Conservation (phyloP, 2,329 filamentous ascomycete genomes). For the Alternaria burnsii region DNA sequence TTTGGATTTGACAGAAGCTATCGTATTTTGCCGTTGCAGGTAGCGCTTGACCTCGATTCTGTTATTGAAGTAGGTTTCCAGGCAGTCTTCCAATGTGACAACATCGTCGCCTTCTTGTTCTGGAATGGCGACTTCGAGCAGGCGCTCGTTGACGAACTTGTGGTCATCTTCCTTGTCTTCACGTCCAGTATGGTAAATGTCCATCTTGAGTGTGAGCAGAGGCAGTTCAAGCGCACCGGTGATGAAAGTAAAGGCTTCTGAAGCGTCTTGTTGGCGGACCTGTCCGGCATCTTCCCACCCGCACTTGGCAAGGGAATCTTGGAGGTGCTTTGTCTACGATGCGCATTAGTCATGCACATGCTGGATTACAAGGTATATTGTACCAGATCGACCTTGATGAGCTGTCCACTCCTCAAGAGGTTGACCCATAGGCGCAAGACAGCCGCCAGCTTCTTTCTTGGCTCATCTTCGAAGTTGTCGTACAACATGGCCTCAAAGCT, state of each 20-base stretch:
- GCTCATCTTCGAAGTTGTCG: slow-evolving; percentile 76
- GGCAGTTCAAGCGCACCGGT: slow-evolving; percentile 89
- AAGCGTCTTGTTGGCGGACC: slow-evolving; percentile 90
- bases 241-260: slow-evolving; percentile 94
- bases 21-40: slow-evolving; percentile 67
- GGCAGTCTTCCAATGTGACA: slow-evolving; percentile 85
- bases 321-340: slow-evolving; percentile 77
- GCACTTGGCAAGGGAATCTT: slow-evolving; percentile 82
- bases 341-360: not conserved
- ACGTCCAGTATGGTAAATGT: slow-evolving; percentile 91
- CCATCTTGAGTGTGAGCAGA: slow-evolving; percentile 88
- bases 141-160: slow-evolving; percentile 89
- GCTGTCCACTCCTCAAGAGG: slow-evolving; percentile 80
- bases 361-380: slow-evolving; percentile 30
- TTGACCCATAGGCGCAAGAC: slow-evolving; percentile 92
- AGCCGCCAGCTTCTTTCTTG: slow-evolving; percentile 76
- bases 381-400: slow-evolving; percentile 87
- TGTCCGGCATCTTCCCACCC: slow-evolving; percentile 85
- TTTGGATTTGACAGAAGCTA: slow-evolving; percentile 57
- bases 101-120: slow-evolving; percentile 71
- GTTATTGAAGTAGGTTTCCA: slow-evolving; percentile 96
- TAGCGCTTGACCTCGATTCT: slow-evolving; percentile 87
- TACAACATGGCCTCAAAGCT: slow-evolving; percentile 94
- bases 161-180: slow-evolving; percentile 86
- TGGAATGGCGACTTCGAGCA: slow-evolving; percentile 91